Percentiles rank a stretch among this genome's conserved stretches.
These are phyloP conservation scores for Dothideomycetes sp. DNA, from an alignment of 2,329 filamentous ascomycete species.

Conservation along the genomic window DNA sequence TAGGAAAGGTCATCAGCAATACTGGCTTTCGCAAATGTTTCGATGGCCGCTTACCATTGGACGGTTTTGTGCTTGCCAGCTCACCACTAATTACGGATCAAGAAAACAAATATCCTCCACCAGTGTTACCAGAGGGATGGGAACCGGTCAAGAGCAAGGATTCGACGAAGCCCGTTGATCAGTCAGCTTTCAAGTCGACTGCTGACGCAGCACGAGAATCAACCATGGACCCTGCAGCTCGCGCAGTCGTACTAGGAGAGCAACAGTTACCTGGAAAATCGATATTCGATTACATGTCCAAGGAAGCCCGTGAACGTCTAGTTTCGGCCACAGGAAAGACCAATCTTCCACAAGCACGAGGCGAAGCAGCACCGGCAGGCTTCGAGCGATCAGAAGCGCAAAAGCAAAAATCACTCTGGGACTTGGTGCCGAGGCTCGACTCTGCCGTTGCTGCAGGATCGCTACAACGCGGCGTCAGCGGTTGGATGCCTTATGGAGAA, in stretches of 20 bases:
- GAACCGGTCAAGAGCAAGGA: constrained; percentile 42
- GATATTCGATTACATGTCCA: constrained; percentile 83
- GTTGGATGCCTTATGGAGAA: constrained; percentile 75
- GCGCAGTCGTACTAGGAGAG: constrained; percentile 75
- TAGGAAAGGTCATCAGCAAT: constrained; percentile 26
- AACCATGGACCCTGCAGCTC: constrained; percentile 60
- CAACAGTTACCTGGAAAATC: constrained; percentile 77
- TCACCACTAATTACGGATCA: constrained; percentile 29
- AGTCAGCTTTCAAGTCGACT: constrained; percentile 47
- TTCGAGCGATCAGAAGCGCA: constrained; percentile 54
- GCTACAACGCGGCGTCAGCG: constrained; percentile 39
- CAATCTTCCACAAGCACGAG: constrained; percentile 65
- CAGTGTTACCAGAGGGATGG: constrained; percentile 64
- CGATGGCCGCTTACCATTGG: constrained; percentile 68
- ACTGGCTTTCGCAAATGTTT: constrained; percentile 59
- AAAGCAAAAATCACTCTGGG: constrained; percentile 43
- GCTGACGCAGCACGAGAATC: constrained; percentile 70
- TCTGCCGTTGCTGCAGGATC: constrained; percentile 33
- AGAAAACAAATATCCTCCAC: constrained; percentile 48
- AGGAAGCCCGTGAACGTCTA: constrained; percentile 65
- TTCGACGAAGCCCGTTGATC: constrained; percentile 12
- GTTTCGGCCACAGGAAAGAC: constrained; percentile 62
- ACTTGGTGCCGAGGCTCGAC: constrained; percentile 33
- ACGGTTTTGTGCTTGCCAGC: constrained; percentile 65
- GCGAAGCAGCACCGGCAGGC: constrained; percentile 58